Evolutionary conservation across 495 filamentous ascomycete species (phyloP), one percentile per base, ranked within the genome.

Genomic region (Friedmanniomyces simplex): DNA sequence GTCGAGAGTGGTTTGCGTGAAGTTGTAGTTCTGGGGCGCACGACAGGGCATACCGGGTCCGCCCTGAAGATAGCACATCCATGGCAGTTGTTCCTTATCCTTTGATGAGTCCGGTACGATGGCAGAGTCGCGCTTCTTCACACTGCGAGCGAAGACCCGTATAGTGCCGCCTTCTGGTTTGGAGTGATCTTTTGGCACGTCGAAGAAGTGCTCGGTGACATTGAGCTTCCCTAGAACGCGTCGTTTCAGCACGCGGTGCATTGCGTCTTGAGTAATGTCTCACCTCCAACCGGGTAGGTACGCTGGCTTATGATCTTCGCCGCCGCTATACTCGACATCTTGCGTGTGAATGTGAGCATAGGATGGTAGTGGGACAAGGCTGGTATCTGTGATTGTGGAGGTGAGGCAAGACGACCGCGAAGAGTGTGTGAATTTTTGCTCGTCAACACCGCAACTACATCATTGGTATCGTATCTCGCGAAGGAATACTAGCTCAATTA

Each of bases 151-250:
- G 67, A 94, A 95, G 22, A 95, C 74, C 52, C 78, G 80, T 47
- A 95, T 64, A 5, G 67, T 80, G 18, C 79, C 81, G n/a, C 73
- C 71, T 0, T 69, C 67, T 18, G 82, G 85, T n/a, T 79, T 78
- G 56, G 74, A 67, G 68, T 94, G 82, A 68, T 93, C 85, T 51
- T 82, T 72, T 34, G 89, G 88, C 11, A 95, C 88, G 63, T 89
- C 81, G 66, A 95, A 95, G 74, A 88, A 86, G 54, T 89, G 76
- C 67, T 95, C 89, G 1, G 82, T 83, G 46, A 94, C 78, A 45
- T 78, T 78, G 10, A 95, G 73, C 66, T 83, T 87, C 32, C 89
- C 89, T 89, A 24, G 5, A n/a, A 25, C 26, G 11, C 25, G 37
- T 18, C 7, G 50, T 10, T 2, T 52, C n/a, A 41, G 22, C 42